These are phyloP conservation scores for Capsicum baccatum DNA, from an alignment of 257 asterid genomes.

Conservation along the genomic window DNA sequence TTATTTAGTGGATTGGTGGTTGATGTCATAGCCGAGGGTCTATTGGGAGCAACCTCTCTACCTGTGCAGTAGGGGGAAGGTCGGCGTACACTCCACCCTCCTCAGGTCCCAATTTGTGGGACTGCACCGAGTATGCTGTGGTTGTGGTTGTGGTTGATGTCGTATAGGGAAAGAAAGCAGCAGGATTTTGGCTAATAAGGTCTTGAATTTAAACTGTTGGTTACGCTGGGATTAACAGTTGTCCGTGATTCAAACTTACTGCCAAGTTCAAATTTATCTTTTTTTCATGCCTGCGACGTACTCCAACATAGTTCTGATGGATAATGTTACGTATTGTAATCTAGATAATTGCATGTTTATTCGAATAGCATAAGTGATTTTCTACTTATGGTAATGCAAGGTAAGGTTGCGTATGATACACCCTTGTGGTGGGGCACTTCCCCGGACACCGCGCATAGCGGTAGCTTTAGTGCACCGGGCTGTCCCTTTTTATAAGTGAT, in stretches of 20 bases:
- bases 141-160: too few relatives aligned
- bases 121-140: too few relatives aligned
- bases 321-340: conserved; percentile 8
- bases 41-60: too few relatives aligned
- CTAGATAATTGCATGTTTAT: background rate
- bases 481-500: background rate
- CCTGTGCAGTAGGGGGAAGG: too few relatives aligned
- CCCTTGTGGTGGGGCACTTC: too few relatives aligned
- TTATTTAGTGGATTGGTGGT: background rate
- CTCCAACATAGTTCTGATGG: conserved; percentile 8
- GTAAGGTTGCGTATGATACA: too few relatives aligned
- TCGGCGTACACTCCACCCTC: too few relatives aligned
- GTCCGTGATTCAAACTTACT: background rate
- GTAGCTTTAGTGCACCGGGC: too few relatives aligned
- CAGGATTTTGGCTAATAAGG: background rate
- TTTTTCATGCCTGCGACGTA: background rate
- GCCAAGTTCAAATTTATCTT: background rate
- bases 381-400: background rate
- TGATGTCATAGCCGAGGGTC: too few relatives aligned
- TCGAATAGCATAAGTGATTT: background rate
- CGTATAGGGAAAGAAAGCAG: background rate
- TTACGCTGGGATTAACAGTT: background rate
- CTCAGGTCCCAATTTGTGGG: too few relatives aligned
- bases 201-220: background rate
- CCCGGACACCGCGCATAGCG: too few relatives aligned